Evolutionary conservation across 192 early-diverging fungal genomes (phyloP).

Genomic region (Allomyces arbusculus): DNA sequence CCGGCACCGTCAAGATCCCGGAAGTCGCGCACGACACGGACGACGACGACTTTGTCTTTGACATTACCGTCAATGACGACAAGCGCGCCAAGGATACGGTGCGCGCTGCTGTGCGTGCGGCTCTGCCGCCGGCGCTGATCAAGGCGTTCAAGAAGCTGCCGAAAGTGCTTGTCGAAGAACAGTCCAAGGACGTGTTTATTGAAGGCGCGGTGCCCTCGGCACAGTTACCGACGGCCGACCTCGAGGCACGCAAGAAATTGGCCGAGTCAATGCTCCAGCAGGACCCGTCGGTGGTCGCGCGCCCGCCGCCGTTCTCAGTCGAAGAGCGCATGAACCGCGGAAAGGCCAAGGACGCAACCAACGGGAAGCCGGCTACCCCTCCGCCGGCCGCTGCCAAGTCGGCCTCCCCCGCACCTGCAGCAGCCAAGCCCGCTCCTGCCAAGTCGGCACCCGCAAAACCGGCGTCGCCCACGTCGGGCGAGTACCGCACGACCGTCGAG

Average conservation of each 20-base stretch:
- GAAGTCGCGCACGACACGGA: slow-evolving; percentile 85
- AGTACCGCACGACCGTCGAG: slow-evolving; percentile 29
- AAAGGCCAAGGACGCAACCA: slow-evolving; percentile 9
- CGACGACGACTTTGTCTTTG: slow-evolving; percentile 56
- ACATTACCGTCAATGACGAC: slow-evolving; percentile 37
- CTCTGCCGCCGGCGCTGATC: slow-evolving; percentile 37
- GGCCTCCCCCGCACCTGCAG: background rate
- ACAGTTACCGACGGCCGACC: slow-evolving; percentile 25
- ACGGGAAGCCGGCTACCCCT: slow-evolving; percentile 3
- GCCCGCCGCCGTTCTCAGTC: slow-evolving; percentile 1
- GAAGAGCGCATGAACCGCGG: slow-evolving; percentile 2
- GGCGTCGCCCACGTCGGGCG: slow-evolving; percentile 35
- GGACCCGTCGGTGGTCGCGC: slow-evolving; percentile 7
- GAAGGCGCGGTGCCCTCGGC: background rate
- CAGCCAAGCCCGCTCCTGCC: background rate
- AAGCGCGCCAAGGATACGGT: slow-evolving; percentile 27
- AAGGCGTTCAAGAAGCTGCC: slow-evolving; percentile 41
- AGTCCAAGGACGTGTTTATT: slow-evolving; percentile 1
- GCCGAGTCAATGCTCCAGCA: slow-evolving; percentile 10
- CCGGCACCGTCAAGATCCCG: slow-evolving; percentile 62
- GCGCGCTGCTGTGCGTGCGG: slow-evolving; percentile 46
- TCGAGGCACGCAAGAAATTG: slow-evolving; percentile 30
- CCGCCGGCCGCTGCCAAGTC: slow-evolving; percentile 1
- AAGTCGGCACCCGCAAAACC: slow-evolving; percentile 20
- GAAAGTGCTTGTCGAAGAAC: slow-evolving; percentile 36